A percentile compares a stretch with the other conserved stretches of the same genome.
Evolutionary conservation across 805 yeast genomes (phyloP).

Genomic region (Nadsonia fulvescens): DNA sequence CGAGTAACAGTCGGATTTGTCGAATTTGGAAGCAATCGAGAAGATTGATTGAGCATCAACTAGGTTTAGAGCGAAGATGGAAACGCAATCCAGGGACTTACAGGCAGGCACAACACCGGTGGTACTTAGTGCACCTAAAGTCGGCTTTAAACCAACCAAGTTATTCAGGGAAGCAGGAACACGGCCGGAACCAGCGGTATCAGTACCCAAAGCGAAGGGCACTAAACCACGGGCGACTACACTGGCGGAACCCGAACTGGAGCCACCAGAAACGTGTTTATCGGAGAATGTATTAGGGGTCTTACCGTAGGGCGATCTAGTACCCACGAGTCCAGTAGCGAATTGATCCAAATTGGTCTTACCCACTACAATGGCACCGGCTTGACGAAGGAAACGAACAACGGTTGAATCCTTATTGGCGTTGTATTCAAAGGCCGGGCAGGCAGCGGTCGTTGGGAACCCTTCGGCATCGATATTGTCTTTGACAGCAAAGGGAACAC

Average conservation of each 20-base stretch:
- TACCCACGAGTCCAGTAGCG: constrained; percentile 94
- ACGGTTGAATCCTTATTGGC: constrained; percentile 63
- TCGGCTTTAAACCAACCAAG: constrained; percentile 80
- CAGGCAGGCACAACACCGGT: constrained; percentile 96
- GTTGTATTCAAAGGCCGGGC: constrained; percentile 61
- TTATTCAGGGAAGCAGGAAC: constrained; percentile 94
- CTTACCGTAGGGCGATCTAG: constrained; percentile 86
- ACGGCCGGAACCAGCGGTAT: constrained; percentile 95
- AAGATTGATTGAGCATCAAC: constrained; percentile 71
- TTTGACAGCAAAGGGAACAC: constrained; percentile 89
- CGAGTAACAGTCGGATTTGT: constrained; percentile 63
- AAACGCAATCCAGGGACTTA: constrained; percentile 81
- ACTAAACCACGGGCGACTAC: constrained; percentile 82
- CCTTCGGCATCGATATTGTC: constrained; percentile 85
- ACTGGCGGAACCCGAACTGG: constrained; percentile 89
- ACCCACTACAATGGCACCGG: constrained; percentile 87
- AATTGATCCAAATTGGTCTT: constrained; percentile 93
- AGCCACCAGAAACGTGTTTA: constrained; percentile 82
- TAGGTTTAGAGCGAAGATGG: constrained; percentile 61
- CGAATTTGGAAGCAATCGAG: constrained; percentile 53
- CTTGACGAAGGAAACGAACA: constrained; percentile 53
- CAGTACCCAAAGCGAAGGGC: constrained; percentile 83
- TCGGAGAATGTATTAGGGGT: constrained; percentile 64
- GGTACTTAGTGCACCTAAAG: constrained; percentile 74
- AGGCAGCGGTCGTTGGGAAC: constrained; percentile 83